Percentiles rank a stretch among this genome's conserved stretches.
These are phyloP conservation scores for Basipetospora sp. DNA, from an alignment of 2,329 filamentous ascomycete species.

Conservation along the genomic window DNA sequence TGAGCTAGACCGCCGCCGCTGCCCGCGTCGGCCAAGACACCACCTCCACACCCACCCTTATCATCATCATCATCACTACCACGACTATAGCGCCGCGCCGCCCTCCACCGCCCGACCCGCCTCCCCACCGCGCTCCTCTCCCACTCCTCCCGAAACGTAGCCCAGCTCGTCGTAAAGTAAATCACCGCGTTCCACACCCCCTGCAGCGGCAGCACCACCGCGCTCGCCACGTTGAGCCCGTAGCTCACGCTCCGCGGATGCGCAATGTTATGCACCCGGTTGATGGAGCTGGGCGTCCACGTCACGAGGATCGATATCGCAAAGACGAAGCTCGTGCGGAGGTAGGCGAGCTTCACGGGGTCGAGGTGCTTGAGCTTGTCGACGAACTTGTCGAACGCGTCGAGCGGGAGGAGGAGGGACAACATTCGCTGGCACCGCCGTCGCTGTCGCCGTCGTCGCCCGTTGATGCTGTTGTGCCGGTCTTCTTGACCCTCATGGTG, in stretches of 20 bases:
- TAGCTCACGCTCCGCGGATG: slow-evolving; percentile 40
- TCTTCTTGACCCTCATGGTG: no score
- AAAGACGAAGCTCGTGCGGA: slow-evolving; percentile 47
- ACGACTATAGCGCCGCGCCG: no score
- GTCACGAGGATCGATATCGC: slow-evolving; percentile 46
- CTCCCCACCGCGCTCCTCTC: background rate
- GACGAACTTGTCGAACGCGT: slow-evolving; percentile 10
- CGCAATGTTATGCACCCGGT: slow-evolving; percentile 55
- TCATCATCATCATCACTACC: background rate
- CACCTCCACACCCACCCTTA: background rate
- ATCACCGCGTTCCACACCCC: slow-evolving; percentile 71
- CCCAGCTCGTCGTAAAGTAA: slow-evolving; percentile 52
- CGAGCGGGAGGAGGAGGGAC: slow-evolving; percentile 1
- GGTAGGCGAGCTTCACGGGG: slow-evolving; percentile 45
- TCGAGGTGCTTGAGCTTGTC: slow-evolving; percentile 29
- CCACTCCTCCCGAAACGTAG: slow-evolving; percentile 14
- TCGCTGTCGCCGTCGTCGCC: background rate
- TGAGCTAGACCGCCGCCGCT: no score
- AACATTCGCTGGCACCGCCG: background rate
- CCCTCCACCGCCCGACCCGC: background rate
- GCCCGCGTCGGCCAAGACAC: no score
- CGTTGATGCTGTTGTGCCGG: no score
- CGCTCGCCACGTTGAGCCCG: slow-evolving; percentile 52
- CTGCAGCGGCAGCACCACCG: slow-evolving; percentile 60
- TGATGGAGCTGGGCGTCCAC: slow-evolving; percentile 55